Conservation (phyloP, 257 asterid genomes). For the Agastache rugosa region DNA sequence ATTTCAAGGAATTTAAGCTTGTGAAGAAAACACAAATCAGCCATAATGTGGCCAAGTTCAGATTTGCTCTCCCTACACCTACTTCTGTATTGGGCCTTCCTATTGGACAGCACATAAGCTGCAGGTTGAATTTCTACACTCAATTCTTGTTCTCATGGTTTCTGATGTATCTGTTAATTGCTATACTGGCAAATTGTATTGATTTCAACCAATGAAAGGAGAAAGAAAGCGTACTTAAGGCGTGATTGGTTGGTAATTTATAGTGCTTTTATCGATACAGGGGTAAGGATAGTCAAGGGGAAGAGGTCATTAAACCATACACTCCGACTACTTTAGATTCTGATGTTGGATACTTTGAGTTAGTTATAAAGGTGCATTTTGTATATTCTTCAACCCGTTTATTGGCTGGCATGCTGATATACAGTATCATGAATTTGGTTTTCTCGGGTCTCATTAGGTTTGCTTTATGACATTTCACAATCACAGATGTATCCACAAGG, state of each 20-base stretch:
- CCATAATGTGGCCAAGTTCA: slow-evolving; percentile 96
- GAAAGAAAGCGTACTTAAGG: slow-evolving; percentile 11
- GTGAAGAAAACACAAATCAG: slow-evolving; percentile 84
- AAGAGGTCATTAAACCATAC: slow-evolving; percentile 95
- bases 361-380: slow-evolving; percentile 83
- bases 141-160: slow-evolving; percentile 9
- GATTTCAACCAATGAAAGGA: background rate
- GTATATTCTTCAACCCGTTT: background rate
- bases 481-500: slow-evolving; percentile 99
- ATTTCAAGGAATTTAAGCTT: slow-evolving; percentile 84
- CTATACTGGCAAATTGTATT: background rate
- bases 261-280: slow-evolving; percentile 45
- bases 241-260: slow-evolving; percentile 11
- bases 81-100: slow-evolving; percentile 95
- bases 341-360: slow-evolving; percentile 88
- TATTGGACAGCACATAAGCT: slow-evolving; percentile 96
- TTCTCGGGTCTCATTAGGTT: slow-evolving; percentile 32
- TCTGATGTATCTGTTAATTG: background rate
- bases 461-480: slow-evolving; percentile 27
- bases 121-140: slow-evolving; percentile 61
- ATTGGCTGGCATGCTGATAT: slow-evolving; percentile 10
- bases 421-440: background rate
- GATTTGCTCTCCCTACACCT: slow-evolving; percentile 85
- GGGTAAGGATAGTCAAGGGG: slow-evolving; percentile 96
- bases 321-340: slow-evolving; percentile 99